Evolutionary conservation across 257 asterid species (phyloP).

Genomic region (Primulina tabacum): DNA sequence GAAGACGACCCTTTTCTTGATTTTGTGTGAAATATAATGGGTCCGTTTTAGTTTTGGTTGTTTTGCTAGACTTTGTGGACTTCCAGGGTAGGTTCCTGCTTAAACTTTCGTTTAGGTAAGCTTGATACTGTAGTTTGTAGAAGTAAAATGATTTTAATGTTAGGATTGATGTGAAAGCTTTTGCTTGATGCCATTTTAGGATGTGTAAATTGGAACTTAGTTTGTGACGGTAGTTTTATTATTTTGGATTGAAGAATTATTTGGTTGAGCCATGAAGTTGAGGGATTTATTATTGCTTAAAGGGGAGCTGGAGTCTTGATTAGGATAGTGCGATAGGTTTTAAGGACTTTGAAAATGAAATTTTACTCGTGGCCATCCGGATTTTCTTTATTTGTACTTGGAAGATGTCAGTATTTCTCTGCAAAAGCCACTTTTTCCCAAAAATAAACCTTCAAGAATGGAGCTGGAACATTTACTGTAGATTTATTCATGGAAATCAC

Average conservation of each 20-base stretch:
- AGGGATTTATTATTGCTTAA: background rate
- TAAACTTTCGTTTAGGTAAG: constrained; percentile 20
- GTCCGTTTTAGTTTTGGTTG: constrained; percentile 37
- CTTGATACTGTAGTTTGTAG: background rate
- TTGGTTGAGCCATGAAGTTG: background rate
- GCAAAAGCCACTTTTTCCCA: background rate
- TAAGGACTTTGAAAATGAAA: background rate
- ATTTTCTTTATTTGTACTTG: background rate
- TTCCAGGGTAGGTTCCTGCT: constrained; percentile 20
- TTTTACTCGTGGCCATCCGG: background rate
- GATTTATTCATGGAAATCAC: background rate
- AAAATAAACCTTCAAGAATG: constrained; percentile 9
- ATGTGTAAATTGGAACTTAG: background rate
- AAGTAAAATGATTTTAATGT: background rate
- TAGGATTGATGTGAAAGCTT: background rate
- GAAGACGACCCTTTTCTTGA: constrained; percentile 21
- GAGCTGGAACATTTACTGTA: background rate
- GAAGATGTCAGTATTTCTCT: background rate
- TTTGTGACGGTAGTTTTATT: constrained; percentile 4
- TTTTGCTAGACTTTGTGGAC: constrained; percentile 12
- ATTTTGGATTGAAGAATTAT: background rate
- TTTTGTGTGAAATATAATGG: constrained; percentile 17
- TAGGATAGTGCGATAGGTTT: background rate
- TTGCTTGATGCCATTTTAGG: background rate
- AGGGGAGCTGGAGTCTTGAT: background rate